Evolutionary conservation across 768 basidiomycete genomes (phyloP), one percentile per base, ranked within the genome.

Genomic region (Tricholomella constricta): DNA sequence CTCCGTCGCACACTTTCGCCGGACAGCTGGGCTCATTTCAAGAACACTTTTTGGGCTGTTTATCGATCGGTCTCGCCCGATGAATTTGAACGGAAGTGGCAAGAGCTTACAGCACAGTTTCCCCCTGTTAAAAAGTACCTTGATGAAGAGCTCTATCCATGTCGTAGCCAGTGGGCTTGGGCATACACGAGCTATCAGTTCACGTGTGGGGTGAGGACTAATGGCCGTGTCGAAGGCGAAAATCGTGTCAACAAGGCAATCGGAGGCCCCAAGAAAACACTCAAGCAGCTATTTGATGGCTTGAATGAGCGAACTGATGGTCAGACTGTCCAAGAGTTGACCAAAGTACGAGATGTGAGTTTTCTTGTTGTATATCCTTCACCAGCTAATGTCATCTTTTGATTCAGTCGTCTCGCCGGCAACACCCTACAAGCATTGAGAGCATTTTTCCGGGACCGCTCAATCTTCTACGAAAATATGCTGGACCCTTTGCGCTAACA

Each of bases 111-210:
- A 1, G 7, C 45, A 0, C 35, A 25, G 2, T 69, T 54, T 45
- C 64, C 65, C 4, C 10, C 49, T 6, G 56, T 64, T 15, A 20
- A 56, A 7, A 22, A 25, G 0, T 75, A 73, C 53, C 65, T 72
- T 6, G 47, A 65, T 6, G 49, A 58, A 1, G 63, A 68, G 32
- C 20, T 75, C 0, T 72, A 69, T 49, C 54, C 61, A 2, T 67
- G 64, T 37, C 60, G 62, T 0, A 56, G 67, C 25, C 65, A 60
- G 14, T 75, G 72, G 72, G 73, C 70, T 22, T 70, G 67, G 68
- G 62, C 68, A 8, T 75, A 63, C 57, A 47, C 68, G 3, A 58
- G 62, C 20, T 22, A 50, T 20, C 27, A 46, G 12, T 75, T 71
- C 51, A 72, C 72, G 9, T 64, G 58, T 20, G 72, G 72, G 1